A percentile compares a stretch with the other conserved stretches of the same genome.
Evolutionary conservation across 345 rosid genomes (phyloP).

Genomic region (Populus euphratica): DNA sequence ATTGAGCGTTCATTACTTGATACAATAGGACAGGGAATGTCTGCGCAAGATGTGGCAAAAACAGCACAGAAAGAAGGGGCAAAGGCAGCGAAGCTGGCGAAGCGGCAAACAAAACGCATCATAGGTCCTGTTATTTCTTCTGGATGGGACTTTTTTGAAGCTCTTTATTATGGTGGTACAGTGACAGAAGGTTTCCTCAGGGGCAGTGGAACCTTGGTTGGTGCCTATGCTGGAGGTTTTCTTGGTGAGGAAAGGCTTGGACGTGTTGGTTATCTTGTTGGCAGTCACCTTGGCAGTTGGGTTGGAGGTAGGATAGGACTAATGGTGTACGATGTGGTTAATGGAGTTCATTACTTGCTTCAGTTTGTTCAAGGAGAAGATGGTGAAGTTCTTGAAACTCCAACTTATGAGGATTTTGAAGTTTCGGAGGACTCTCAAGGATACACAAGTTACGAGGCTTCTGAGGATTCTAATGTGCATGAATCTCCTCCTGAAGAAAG

Average conservation of each 20-base stretch:
- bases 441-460: neutral
- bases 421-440: neutral
- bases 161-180: constrained; percentile 84
- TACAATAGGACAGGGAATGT: constrained; percentile 54
- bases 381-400: constrained; percentile 1
- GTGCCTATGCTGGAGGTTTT: constrained; percentile 81
- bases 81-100: constrained; percentile 84
- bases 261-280: constrained; percentile 79
- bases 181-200: constrained; percentile 78
- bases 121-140: constrained; percentile 88
- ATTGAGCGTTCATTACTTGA: constrained; percentile 66
- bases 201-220: constrained; percentile 80
- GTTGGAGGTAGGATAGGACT: constrained; percentile 89
- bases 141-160: constrained; percentile 97
- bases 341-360: constrained; percentile 60
- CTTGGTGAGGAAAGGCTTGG: constrained; percentile 78
- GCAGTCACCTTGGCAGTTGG: constrained; percentile 95
- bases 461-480: constrained; percentile 9
- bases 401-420: neutral
- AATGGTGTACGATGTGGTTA: constrained; percentile 82
- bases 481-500: constrained; percentile 18
- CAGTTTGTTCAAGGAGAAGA: constrained; percentile 41
- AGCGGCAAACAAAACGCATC: constrained; percentile 65
- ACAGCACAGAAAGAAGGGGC: constrained; percentile 71
- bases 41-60: constrained; percentile 64